These are phyloP conservation scores for Trichosporon sp. DNA, from an alignment of 1,284 basidiomycete species.

Conservation along the genomic window DNA sequence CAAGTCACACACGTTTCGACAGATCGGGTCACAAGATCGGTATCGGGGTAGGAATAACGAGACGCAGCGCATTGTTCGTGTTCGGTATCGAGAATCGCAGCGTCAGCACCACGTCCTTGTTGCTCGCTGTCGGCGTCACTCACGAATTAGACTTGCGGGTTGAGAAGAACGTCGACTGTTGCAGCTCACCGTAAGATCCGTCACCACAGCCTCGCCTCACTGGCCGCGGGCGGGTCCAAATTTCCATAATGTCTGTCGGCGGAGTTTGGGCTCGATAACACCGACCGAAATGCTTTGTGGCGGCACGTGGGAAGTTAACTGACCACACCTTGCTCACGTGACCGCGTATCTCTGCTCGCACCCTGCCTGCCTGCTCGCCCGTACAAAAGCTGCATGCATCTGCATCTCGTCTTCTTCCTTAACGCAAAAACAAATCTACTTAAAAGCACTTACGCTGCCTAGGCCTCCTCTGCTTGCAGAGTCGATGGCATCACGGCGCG, in stretches of 20 bases:
- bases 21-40: neutral
- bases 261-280: neutral
- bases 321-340: neutral
- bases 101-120: conserved; percentile 7
- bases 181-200: neutral
- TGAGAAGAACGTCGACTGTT: conserved; percentile 2
- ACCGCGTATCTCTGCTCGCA: neutral
- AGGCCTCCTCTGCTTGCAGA: conserved; percentile 17
- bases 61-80: neutral
- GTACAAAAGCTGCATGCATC: neutral
- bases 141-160: conserved; percentile 6
- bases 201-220: neutral
- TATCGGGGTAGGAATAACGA: neutral
- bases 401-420: neutral
- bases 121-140: neutral
- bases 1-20: neutral
- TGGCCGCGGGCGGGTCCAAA: neutral
- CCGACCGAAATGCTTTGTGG: neutral
- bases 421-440: conserved; percentile 23
- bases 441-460: conserved; percentile 31
- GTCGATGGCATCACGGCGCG: conserved; percentile 5
- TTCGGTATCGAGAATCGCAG: neutral
- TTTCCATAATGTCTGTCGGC: neutral
- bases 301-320: neutral
- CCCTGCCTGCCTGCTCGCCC: neutral